A percentile compares a stretch with the other conserved stretches of the same genome.
Conservation (phyloP, 192 early-diverging fungal species). For the Dimargaris xerosporica region DNA sequence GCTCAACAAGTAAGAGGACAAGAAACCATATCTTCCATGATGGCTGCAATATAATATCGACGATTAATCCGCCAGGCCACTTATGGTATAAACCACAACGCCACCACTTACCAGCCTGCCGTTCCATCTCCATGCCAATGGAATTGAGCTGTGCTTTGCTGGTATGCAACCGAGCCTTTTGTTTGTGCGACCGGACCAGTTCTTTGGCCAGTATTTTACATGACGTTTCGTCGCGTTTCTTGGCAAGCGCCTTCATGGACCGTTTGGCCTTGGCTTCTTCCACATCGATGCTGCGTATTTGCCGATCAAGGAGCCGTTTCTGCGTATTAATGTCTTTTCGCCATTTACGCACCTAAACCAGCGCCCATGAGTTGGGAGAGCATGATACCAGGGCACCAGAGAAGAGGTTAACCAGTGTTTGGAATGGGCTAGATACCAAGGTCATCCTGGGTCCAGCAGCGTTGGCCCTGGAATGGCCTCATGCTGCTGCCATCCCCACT, state of each 20-base stretch:
- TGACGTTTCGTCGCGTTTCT: slow-evolving; percentile 59
- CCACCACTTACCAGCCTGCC: slow-evolving; percentile 54
- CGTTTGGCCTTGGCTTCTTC: slow-evolving; percentile 74
- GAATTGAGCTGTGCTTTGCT: slow-evolving; percentile 90
- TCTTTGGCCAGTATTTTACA: slow-evolving; percentile 72
- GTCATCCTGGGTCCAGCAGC: no score
- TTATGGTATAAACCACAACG: background rate
- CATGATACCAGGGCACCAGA: no score
- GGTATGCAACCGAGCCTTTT: slow-evolving; percentile 66
- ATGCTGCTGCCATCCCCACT: no score
- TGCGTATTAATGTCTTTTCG: slow-evolving; percentile 61
- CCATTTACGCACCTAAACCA: slow-evolving; percentile 79
- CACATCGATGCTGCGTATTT: slow-evolving; percentile 56
- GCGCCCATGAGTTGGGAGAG: no score
- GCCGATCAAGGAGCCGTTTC: slow-evolving; percentile 74
- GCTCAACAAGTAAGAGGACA: background rate
- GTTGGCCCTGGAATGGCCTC: no score
- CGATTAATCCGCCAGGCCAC: no score
- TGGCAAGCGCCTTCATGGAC: slow-evolving; percentile 70
- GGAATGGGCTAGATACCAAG: no score
- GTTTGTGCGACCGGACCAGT: slow-evolving; percentile 58
- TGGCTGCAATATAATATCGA: no score
- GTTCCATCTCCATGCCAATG: slow-evolving; percentile 74
- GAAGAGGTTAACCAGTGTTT: no score
- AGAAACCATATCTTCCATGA: background rate